These are phyloP conservation scores for Leishmania amazonensis DNA, from an alignment of 208 protist species.

Conservation along the genomic window DNA sequence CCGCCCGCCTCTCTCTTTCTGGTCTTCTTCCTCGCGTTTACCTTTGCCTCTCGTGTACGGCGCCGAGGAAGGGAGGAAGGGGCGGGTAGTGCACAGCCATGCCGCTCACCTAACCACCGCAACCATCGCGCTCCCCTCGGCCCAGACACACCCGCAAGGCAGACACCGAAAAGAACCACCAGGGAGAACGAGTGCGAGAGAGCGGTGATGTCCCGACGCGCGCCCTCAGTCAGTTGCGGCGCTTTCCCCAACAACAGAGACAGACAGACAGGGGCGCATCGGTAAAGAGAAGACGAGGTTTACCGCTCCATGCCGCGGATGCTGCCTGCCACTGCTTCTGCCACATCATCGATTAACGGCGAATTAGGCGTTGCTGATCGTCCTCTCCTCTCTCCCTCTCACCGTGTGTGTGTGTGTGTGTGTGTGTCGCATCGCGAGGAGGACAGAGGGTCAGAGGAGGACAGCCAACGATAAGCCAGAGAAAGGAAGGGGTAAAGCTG, in stretches of 20 bases:
- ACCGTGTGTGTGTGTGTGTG: neutral
- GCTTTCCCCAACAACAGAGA: neutral
- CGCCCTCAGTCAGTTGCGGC: neutral
- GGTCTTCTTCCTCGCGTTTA: neutral
- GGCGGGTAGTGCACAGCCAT: neutral
- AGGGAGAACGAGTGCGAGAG: neutral
- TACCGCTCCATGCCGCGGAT: neutral
- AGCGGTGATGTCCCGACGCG: neutral
- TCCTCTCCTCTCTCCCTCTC: too few species aligned
- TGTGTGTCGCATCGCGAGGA: neutral
- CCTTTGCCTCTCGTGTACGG: neutral
- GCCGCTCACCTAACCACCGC: neutral
- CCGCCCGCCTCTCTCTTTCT: neutral
- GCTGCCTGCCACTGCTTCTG: neutral
- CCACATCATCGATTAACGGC: constrained; percentile 1
- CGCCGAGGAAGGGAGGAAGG: neutral
- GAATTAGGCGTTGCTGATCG: neutral
- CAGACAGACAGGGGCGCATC: neutral
- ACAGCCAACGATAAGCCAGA: neutral
- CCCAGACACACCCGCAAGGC: neutral
- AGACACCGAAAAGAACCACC: neutral
- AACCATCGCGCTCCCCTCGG: neutral
- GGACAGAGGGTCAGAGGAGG: neutral
- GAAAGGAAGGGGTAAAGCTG: neutral
- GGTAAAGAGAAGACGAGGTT: neutral